These are phyloP conservation scores for Clitoria ternatea DNA, from an alignment of 306 rosid species.

Conservation along the genomic window DNA sequence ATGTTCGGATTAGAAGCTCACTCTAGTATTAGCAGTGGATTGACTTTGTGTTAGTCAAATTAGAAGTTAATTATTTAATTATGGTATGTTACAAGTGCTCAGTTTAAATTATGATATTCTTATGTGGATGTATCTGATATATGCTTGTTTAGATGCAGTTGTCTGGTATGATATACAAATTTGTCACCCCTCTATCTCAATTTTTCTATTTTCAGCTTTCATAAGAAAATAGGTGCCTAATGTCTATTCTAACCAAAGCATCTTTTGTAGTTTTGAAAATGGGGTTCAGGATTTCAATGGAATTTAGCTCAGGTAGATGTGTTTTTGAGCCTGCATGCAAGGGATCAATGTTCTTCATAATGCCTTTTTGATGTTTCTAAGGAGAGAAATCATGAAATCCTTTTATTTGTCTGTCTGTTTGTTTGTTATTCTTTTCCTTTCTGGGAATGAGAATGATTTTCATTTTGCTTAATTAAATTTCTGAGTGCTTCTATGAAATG, in stretches of 20 bases:
- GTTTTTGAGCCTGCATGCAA: slow-evolving; percentile 44
- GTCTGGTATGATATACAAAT: no score
- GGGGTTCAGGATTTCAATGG: slow-evolving; percentile 36
- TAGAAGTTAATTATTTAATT: no score
- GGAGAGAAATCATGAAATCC: background rate
- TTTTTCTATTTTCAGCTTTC: background rate
- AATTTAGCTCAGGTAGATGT: slow-evolving; percentile 7
- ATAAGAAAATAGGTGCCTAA: background rate
- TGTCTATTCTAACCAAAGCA: background rate
- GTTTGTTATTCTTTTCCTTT: no score
- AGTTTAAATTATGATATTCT: no score
- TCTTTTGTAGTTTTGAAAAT: background rate
- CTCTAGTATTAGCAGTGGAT: no score
- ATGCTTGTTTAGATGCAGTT: no score
- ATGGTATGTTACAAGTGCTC: no score
- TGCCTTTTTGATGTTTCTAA: background rate
- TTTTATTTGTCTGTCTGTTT: background rate
- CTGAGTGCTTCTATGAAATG: background rate
- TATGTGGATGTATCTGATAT: no score
- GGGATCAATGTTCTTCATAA: slow-evolving; percentile 14
- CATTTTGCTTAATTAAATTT: background rate
- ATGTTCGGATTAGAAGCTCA: no score
- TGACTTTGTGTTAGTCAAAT: no score
- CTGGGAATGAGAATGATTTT: background rate
- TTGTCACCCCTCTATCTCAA: background rate